phyloP scores from a whole-genome alignment of 169 alveolate genomes.

The Plasmodium yoelii region DNA sequence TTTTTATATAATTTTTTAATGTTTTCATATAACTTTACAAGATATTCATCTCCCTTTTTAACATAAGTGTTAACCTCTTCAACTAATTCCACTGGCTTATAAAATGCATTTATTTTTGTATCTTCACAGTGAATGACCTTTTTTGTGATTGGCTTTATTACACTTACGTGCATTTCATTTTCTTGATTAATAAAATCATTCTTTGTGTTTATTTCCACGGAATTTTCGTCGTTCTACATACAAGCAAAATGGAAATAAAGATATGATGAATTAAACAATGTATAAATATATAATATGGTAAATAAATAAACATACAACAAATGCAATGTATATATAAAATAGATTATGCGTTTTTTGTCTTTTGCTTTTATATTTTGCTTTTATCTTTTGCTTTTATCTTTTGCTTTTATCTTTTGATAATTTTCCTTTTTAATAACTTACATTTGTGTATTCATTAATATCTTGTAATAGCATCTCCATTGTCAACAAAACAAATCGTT shows the following conservation, averaged over 20 bases:
- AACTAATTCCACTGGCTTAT: conserved; percentile 70
- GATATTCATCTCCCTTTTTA: conserved; percentile 63
- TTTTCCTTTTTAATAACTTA: conserved; percentile 2
- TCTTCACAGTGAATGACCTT: conserved; percentile 30
- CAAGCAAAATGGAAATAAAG: conserved; percentile 9
- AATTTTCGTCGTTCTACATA: not conserved
- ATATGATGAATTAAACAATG: not conserved
- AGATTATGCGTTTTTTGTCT: not conserved
- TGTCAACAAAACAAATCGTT: not conserved
- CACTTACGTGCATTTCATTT: conserved; percentile 64
- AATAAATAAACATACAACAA: not conserved
- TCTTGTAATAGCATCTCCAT: conserved; percentile 13
- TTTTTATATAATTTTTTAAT: conserved; percentile 15
- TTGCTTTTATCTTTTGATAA: not conserved
- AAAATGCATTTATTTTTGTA: conserved; percentile 55
- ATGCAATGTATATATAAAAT: too few species aligned
- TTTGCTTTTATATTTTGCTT: not conserved
- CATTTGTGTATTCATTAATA: not conserved
- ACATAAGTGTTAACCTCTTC: conserved; percentile 71
- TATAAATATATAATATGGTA: not conserved
- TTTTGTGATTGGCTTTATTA: conserved; percentile 66
- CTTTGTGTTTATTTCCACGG: conserved; percentile 22
- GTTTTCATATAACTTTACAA: conserved; percentile 53
- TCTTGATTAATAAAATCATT: conserved; percentile 61
- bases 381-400: not conserved